phyloP scores from a whole-genome alignment of 129 eudicot genomes.

The Apium graveolens region DNA sequence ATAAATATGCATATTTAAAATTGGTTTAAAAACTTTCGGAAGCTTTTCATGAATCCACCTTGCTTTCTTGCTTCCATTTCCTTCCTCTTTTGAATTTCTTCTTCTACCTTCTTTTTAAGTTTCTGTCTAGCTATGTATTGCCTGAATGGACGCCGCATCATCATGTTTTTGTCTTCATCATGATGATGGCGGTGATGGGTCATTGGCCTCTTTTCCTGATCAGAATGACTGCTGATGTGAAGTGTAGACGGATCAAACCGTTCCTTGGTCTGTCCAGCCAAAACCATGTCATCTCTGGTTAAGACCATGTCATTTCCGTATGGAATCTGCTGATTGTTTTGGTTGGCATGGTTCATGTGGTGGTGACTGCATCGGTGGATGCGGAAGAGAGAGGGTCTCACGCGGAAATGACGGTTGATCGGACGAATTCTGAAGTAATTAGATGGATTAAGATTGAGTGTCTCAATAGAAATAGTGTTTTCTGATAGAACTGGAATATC shows the following conservation, averaged over 20 bases:
- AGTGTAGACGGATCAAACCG: background rate
- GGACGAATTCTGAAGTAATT: slow-evolving; percentile 13
- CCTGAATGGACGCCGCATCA: slow-evolving; percentile 9
- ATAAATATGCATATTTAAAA: slow-evolving; percentile 5
- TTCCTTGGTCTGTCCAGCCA: background rate
- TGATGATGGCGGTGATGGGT: slow-evolving; percentile 3
- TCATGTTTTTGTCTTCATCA: background rate
- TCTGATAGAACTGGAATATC: background rate
- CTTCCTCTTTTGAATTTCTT: slow-evolving; percentile 14
- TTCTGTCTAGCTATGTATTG: slow-evolving; percentile 13
- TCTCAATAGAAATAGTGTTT: slow-evolving; percentile 6
- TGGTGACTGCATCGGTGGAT: slow-evolving; percentile 9
- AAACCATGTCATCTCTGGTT: background rate
- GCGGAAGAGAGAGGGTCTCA: slow-evolving; percentile 8
- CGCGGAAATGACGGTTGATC: background rate
- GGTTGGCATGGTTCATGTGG: slow-evolving; percentile 8
- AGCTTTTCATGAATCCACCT: slow-evolving; percentile 34
- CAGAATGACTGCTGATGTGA: background rate
- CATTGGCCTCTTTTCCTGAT: background rate
- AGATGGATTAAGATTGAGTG: slow-evolving; percentile 9
- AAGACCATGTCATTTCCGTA: slow-evolving; percentile 8
- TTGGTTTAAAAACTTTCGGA: slow-evolving; percentile 50
- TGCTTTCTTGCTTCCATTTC: slow-evolving; percentile 12
- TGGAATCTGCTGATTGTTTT: background rate
- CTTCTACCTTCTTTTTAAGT: slow-evolving; percentile 1